Evolutionary conservation across 164 flowering plant genomes (phyloP), one percentile per base, ranked within the genome.

Genomic region (Umbilicus rupestris): DNA sequence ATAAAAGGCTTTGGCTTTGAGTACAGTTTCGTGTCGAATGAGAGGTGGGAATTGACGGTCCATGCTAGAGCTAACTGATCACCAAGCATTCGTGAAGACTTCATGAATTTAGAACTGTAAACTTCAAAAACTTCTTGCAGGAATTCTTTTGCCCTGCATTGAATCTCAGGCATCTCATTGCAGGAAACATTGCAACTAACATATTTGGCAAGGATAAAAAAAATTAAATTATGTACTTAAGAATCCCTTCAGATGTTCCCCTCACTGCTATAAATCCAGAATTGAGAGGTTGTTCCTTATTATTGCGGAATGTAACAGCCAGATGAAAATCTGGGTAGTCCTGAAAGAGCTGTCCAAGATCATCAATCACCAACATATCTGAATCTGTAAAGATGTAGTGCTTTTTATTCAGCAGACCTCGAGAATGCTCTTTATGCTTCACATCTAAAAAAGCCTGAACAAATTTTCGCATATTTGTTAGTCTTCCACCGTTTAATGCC

Each of bases 261-360:
- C 89, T 82, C 42, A 94, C 90, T 30, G 96, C 97, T 68, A 91
- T 89, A 68, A 94, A 89, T 74, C 99, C 99, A 41, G 99, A 94
- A 80, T 94, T 94, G 55, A 94, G 77, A 70, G 97, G 97, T 71
- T 94, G 99, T 37, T 80, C 85, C 78, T 88, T 89, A 78, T 94
- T 94, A 77, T 94, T 91, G 57, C 97, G 81, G 77, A 91, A 94
- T 37, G 97, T 94, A 57, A 94, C 81, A 71, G 96, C 97, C 70
- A 94, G 20, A 79, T 94, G 80, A 76, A 94, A 91, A 68, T 79
- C 52, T 31, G 86, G 81, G 68, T 83, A 72, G 2, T 78, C 71
- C 9, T 78, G 72, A 73, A 94, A 94, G 42, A 89, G 76, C 60
- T 74, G 72, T 37, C 86, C 84, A 4, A 94, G 75, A 74, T 91